Conservation (phyloP, 805 yeast genomes). For the Lachancea quebecensis region DNA sequence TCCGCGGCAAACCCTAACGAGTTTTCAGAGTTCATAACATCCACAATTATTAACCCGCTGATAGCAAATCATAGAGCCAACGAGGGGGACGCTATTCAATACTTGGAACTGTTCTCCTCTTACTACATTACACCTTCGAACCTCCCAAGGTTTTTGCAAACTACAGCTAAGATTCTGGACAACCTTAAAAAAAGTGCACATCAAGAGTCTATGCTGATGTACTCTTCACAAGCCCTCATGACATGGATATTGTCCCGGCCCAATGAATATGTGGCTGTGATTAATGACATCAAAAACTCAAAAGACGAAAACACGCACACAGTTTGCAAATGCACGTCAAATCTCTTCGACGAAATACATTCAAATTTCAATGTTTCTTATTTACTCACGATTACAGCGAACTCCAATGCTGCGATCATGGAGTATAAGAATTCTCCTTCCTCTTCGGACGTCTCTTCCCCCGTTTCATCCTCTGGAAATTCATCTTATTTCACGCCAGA, state of each 20-base stretch:
- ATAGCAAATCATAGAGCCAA: constrained; percentile 31
- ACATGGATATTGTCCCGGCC: constrained; percentile 49
- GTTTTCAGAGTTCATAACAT: constrained; percentile 31
- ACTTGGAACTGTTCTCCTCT: constrained; percentile 41
- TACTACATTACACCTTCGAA: constrained; percentile 36
- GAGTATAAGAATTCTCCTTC: constrained; percentile 6
- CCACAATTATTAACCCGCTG: constrained; percentile 19
- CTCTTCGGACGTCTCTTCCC: constrained; percentile 1
- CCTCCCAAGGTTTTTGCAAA: constrained; percentile 34
- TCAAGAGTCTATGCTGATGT: constrained; percentile 39
- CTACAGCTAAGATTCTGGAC: constrained; percentile 34
- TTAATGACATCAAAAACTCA: constrained; percentile 1
- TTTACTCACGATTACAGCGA: constrained; percentile 11
- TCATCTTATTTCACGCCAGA: constrained; percentile 1
- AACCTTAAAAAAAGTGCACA: constrained; percentile 39
- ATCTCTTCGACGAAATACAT: constrained; percentile 24
- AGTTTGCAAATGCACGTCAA: constrained; percentile 14
- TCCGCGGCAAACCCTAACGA: constrained; percentile 47
- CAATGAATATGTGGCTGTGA: constrained; percentile 33
- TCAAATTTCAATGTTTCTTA: constrained; percentile 19
- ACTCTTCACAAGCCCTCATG: constrained; percentile 39
- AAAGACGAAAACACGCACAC: constrained; percentile 9
- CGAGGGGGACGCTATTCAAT: constrained; percentile 36
- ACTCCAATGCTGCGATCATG: constrained; percentile 6
- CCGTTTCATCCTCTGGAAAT: constrained; percentile 5